Base-by-base conservation (phyloP, 148 eudicot species). In the Oxyria digyna region DNA sequence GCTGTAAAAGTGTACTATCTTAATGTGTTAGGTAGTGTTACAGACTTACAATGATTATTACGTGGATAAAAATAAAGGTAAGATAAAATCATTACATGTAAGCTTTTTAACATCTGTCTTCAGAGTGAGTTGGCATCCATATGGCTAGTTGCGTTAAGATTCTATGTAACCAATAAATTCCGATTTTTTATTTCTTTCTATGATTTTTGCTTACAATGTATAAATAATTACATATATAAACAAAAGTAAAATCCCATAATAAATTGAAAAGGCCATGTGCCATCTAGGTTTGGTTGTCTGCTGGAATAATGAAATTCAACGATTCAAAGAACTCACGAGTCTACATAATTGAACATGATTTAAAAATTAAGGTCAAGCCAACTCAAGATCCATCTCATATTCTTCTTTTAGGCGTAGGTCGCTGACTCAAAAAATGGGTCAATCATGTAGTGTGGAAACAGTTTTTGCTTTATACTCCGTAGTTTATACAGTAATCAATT, bases 391-490 rank as follows among this genome's bases (percentile, higher is more conserved):
- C 62, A 52, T 52, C 15, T 52, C 62, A 6, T 46, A 46, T n/a
- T 46, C 3, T 24, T 52, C 6, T 52, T 10, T 24, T 52, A 52
- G 14, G 29, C 27, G 3, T n/a, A n/a, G n/a, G n/a, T 52, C 27
- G 62, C 62, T 52, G 62, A 52, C 62, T 52, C 6, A 52, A 9
- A 59, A 59, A 54, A 13, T 14, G n/a, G 65, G 65, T 59, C 38
- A 59, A 59, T 59, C 21, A 59, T 59, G 20, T n/a, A 59, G 35
- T 52, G 31, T 52, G 5, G 10, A 31, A 52, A 52, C n/a, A 4
- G 8, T 13, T 21, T 21, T 24, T 54, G 3, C 14, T 24, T 54
- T 54, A 9, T 8, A 3, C 9, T 50, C 7, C 2, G 17, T 33
- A 5, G 3, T 35, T 35, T 35, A 35, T 35, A 35, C 38, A 35